A percentile compares a stretch with the other conserved stretches of the same genome.
phyloP scores from a whole-genome alignment of 805 yeast species.

The Candida quercuum region DNA sequence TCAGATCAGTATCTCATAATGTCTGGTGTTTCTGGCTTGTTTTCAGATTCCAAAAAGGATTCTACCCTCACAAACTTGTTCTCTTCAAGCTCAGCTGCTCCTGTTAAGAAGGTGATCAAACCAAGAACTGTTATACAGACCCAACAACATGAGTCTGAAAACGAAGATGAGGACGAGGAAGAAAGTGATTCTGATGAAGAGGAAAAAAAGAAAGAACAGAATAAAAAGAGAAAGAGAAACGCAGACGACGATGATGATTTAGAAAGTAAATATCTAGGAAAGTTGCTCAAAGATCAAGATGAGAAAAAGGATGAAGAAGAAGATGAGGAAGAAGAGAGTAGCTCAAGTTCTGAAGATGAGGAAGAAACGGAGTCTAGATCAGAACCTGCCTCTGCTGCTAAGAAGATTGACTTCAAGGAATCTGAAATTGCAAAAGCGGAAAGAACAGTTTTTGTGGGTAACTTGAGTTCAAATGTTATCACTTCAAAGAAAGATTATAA shows the following conservation, averaged over 20 bases:
- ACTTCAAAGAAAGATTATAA: constrained; percentile 57
- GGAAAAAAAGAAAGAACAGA: constrained; percentile 20
- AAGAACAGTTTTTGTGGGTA: constrained; percentile 84
- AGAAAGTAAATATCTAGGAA: constrained; percentile 49
- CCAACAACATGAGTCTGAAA: constrained; percentile 6
- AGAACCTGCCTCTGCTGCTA: constrained; percentile 21
- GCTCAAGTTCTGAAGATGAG: constrained; percentile 19
- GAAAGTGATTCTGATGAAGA: constrained; percentile 11
- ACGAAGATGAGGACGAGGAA: constrained; percentile 1
- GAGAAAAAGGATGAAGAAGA: constrained; percentile 17
- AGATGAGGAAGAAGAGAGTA: constrained; percentile 20
- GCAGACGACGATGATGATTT: constrained; percentile 39
- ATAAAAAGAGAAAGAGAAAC: constrained; percentile 18
- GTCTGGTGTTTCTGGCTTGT: constrained; percentile 29
- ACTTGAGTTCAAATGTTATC: constrained; percentile 62
- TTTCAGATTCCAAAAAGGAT: constrained; percentile 26
- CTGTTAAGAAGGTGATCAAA: constrained; percentile 36
- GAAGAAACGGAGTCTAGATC: constrained; percentile 19
- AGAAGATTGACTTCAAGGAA: constrained; percentile 54
- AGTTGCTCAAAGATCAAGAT: constrained; percentile 34
- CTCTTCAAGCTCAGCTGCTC: constrained; percentile 37
- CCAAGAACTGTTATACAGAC: constrained; percentile 29
- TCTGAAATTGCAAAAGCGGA: constrained; percentile 79
- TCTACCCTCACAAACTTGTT: constrained; percentile 30
- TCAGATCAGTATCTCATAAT: no score